Base-by-base conservation (phyloP, 257 asterid species). In the Salvia splendens region DNA sequence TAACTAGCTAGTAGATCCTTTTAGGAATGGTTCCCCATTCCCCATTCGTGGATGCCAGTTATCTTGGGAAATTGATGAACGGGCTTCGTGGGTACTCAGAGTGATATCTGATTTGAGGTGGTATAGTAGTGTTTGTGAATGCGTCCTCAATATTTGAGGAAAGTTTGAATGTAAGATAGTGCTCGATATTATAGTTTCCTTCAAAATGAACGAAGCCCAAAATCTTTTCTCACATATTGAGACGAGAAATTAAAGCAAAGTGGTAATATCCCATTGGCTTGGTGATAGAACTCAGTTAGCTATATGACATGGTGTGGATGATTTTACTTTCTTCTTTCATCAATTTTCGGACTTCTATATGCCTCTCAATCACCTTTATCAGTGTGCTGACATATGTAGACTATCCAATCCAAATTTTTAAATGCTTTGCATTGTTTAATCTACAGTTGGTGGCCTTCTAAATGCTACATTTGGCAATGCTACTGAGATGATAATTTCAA, bases 391-490 rank as follows among this genome's bases (percentile, higher is more conserved):
- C 15, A 47, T 51, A 38, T 24, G 41, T 6, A 40, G 57, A 36
- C 65, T 41, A 12, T 64, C 17, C 8, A 42, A 12, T 64, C 17
- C 8, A 42, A 10, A 9, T 24, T 24, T 11, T 57, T 24, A 61
- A 42, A 68, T 54, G 38, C 12, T n/a, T 49, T 58, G 45, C 17
- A 33, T 65, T 41, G 50, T 63, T 71, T 57, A 61, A 74, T 69
- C 56, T 69, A 79, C 92, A 94, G 99, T 94, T 61, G 99, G 99
- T 5, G 99, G 99, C 70, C 93, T 94, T 72, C 80, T 94, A 62
- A 94, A 91, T 74, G 99, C 97, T 28, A 94, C 97, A 61, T 91
- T 94, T 64, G 99, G 99, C 58, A 94, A 91, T 71, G 96, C 96
- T 24, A 94, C 99, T 1, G 99, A 94, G 78, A 91, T 94, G 99